A percentile compares a stretch with the other conserved stretches of the same genome.
These are phyloP conservation scores for Syncephalastrum sp. DNA, from an alignment of 371 early-diverging fungal genomes.

Conservation along the genomic window DNA sequence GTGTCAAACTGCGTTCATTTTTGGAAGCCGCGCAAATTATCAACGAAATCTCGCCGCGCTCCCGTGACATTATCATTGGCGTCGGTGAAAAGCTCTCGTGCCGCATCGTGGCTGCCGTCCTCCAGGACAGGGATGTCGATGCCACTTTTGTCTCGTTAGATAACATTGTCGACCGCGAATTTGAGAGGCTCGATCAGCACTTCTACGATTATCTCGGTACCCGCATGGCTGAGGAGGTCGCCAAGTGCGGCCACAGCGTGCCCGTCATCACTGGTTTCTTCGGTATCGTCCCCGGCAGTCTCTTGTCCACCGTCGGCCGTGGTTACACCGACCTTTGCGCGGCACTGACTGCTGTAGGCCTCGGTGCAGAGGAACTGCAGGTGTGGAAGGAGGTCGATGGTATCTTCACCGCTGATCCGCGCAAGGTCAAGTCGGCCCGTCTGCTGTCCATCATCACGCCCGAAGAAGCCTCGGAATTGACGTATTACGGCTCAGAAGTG, in stretches of 20 bases:
- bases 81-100: conserved; percentile 94
- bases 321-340: conserved; percentile 98
- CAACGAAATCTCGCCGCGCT: conserved; percentile 94
- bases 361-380: conserved; percentile 87
- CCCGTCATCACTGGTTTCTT: conserved; percentile 95
- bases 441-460: conserved; percentile 91
- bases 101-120: conserved; percentile 80
- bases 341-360: conserved; percentile 90
- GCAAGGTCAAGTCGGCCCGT: conserved; percentile 90
- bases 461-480: conserved; percentile 98
- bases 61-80: conserved; percentile 93
- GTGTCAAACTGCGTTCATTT: conserved; percentile 74
- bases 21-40: conserved; percentile 95
- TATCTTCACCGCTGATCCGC: conserved; percentile 98
- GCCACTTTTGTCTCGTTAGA: conserved; percentile 86
- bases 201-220: conserved; percentile 89
- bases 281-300: conserved; percentile 93
- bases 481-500: conserved; percentile 97
- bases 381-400: conserved; percentile 99
- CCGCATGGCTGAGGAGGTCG: conserved; percentile 65
- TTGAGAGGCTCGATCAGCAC: conserved; percentile 83
- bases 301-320: conserved; percentile 91
- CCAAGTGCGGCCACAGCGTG: conserved; percentile 64
- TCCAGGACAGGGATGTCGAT: conserved; percentile 79
- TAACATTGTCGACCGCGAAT: conserved; percentile 75